These are phyloP conservation scores for Penstemon barbatus DNA, from an alignment of 257 asterid species.

Conservation along the genomic window DNA sequence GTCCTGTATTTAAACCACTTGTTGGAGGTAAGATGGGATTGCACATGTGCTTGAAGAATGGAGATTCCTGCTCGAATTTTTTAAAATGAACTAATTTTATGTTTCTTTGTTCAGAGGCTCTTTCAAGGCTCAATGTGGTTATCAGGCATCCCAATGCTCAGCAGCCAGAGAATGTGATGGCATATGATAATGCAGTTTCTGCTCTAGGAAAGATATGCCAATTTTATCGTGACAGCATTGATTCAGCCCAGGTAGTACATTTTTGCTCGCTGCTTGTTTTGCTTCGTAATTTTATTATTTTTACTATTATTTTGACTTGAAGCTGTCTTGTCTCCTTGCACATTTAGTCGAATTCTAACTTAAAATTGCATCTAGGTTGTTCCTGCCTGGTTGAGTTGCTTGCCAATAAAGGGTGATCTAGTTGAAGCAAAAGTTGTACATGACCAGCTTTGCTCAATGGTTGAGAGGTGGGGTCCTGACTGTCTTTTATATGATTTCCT, in stretches of 20 bases:
- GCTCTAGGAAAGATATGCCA: constrained; percentile 95
- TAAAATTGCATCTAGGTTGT: constrained; percentile 56
- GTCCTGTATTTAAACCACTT: constrained; percentile 78
- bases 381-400: constrained; percentile 93
- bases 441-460: constrained; percentile 95
- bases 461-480: constrained; percentile 60
- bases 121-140: constrained; percentile 84
- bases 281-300: background rate
- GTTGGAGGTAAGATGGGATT: constrained; percentile 66
- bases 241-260: constrained; percentile 72
- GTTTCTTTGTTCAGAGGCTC: constrained; percentile 63
- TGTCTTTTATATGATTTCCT: background rate
- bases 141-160: constrained; percentile 68
- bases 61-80: background rate
- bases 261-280: constrained; percentile 10
- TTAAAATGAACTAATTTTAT: constrained; percentile 13
- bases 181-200: constrained; percentile 97
- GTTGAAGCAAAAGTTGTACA: constrained; percentile 95
- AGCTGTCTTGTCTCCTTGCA: background rate
- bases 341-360: constrained; percentile 17
- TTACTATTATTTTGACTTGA: background rate
- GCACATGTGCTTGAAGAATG: constrained; percentile 7
- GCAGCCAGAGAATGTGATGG: constrained; percentile 80
- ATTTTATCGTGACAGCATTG: constrained; percentile 87
- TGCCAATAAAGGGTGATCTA: constrained; percentile 87